A percentile compares a stretch with the other conserved stretches of the same genome.
Conservation (phyloP, 2,329 filamentous ascomycete genomes). For the Aspergillus japonicus region DNA sequence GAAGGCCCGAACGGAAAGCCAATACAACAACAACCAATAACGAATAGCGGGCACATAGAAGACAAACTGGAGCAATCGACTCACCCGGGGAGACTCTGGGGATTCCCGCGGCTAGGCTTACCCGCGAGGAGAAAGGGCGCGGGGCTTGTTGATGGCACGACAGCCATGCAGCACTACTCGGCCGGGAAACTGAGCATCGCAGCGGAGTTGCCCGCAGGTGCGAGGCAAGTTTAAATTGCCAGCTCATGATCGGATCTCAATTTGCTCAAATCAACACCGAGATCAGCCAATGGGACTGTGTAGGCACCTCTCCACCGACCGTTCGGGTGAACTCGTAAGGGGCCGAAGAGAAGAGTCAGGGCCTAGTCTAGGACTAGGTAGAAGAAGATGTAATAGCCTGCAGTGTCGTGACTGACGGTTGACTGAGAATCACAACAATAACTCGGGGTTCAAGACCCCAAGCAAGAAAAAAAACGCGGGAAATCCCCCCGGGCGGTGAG, state of each 20-base stretch:
- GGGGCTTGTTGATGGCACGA: conserved; percentile 19
- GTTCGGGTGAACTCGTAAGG: conserved; percentile 14
- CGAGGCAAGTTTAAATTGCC: conserved; percentile 32
- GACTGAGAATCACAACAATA: background rate
- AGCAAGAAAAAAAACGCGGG: conserved; percentile 5
- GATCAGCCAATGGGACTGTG: conserved; percentile 16
- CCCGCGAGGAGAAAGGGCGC: conserved; percentile 13
- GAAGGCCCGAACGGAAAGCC: background rate
- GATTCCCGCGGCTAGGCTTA: conserved; percentile 16
- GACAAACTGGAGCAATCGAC: background rate
- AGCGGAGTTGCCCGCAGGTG: conserved; percentile 33
- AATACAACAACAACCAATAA: too few species aligned
- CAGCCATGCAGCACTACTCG: conserved; percentile 29
- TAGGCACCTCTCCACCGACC: conserved; percentile 9
- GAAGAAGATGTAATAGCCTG: background rate
- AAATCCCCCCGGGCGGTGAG: conserved; percentile 1
- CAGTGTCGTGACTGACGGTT: background rate
- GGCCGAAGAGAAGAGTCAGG: conserved; percentile 5
- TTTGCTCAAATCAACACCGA: background rate
- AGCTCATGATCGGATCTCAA: conserved; percentile 25
- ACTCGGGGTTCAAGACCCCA: background rate
- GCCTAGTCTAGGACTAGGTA: background rate
- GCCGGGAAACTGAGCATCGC: conserved; percentile 29
- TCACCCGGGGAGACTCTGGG: conserved; percentile 2
- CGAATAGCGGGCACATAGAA: too few species aligned